Conservation (phyloP, 768 basidiomycete species). For the Paxillus involutus region DNA sequence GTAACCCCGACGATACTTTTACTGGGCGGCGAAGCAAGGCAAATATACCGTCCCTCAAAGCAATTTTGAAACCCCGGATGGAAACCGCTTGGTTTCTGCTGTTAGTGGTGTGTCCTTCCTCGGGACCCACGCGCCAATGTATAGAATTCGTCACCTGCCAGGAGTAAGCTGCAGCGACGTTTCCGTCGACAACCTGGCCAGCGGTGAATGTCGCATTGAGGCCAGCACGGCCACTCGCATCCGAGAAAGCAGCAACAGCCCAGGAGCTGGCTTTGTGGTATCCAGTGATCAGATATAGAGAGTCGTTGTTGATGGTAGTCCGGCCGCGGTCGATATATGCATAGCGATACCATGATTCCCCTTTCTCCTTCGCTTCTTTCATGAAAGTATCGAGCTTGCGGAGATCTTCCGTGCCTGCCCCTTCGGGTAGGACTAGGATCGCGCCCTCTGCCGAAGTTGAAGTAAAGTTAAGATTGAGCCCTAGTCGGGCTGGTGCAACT, state of each 20-base stretch:
- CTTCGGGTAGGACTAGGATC: slow-evolving; percentile 29
- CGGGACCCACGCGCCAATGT: background rate
- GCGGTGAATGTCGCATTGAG: background rate
- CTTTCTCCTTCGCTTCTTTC: slow-evolving; percentile 16
- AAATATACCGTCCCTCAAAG: background rate
- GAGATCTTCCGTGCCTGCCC: slow-evolving; percentile 8
- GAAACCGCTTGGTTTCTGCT: background rate
- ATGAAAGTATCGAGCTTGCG: slow-evolving; percentile 2
- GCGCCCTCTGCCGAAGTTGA: slow-evolving; percentile 19
- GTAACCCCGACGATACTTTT: background rate
- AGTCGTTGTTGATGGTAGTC: background rate
- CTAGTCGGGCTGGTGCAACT: too few relatives aligned
- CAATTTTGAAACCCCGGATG: background rate
- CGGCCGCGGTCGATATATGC: slow-evolving; percentile 5
- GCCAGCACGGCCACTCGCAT: background rate
- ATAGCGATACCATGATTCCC: slow-evolving; percentile 25
- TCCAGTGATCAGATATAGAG: slow-evolving; percentile 29
- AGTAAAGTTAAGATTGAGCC: slow-evolving; percentile 1
- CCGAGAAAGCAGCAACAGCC: slow-evolving; percentile 18
- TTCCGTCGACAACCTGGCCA: background rate
- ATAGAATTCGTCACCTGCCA: background rate
- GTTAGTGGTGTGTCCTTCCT: background rate
- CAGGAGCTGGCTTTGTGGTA: slow-evolving; percentile 25
- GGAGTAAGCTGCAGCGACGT: background rate
- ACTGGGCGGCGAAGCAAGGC: background rate